A percentile compares a stretch with the other conserved stretches of the same genome.
phyloP scores from a whole-genome alignment of 2,329 filamentous ascomycete genomes.

The Fusarium sp. region DNA sequence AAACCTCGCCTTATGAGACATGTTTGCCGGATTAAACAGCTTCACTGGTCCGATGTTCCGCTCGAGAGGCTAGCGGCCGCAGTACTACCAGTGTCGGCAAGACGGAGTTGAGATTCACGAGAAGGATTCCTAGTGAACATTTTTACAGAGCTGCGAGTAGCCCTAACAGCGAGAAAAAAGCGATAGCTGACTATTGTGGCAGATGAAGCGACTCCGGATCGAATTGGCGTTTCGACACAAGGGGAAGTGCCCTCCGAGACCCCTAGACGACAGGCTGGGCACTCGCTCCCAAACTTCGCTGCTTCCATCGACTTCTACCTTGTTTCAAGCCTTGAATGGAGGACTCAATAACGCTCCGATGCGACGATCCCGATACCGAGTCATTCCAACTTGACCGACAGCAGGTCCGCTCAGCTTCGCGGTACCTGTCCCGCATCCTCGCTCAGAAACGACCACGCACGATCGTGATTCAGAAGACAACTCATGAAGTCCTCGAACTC shows the following conservation, averaged over 20 bases:
- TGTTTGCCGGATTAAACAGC: not conserved
- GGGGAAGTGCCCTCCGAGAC: not conserved
- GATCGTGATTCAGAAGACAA: not conserved
- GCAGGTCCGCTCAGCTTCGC: not conserved
- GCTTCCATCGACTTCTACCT: no score
- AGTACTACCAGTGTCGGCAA: not conserved
- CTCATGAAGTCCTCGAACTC: accelerated
- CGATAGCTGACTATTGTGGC: not conserved
- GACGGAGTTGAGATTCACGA: not conserved
- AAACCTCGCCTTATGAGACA: constrained; percentile 3
- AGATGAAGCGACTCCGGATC: not conserved
- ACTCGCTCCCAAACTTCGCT: no score
- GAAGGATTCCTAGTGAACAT: not conserved
- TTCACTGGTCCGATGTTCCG: not conserved
- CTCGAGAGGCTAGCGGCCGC: accelerated
- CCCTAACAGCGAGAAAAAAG: accelerated
- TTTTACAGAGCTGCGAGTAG: not conserved
- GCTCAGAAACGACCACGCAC: accelerated
- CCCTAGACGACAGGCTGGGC: no score
- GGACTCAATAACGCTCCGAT: not conserved
- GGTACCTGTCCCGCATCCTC: not conserved
- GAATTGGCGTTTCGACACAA: not conserved
- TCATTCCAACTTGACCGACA: not conserved
- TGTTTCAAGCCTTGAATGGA: not conserved
- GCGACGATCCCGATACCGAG: no score